Evolutionary conservation across 768 basidiomycete species (phyloP), one percentile per base, ranked within the genome.

Genomic region (Hypsizygus marmoreus): DNA sequence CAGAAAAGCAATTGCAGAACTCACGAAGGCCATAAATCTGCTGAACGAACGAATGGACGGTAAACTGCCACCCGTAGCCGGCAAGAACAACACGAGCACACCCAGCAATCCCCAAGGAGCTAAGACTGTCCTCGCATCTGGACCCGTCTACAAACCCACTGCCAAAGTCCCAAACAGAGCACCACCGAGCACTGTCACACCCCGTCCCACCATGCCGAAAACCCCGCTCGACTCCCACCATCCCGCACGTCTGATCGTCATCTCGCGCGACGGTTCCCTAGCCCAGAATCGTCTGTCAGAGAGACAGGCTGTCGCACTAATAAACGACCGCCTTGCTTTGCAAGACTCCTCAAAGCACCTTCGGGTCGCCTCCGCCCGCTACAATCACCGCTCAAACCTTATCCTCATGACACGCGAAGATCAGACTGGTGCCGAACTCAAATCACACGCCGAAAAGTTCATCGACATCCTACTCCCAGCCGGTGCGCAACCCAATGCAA

Each of bases 351-450:
- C 48, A 11, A 41, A 34, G 9, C 51, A 57, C 34, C 34, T 60
- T 11, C 35, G 42, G 14, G 42, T 55, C 1, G 56, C 55, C 0
- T 53, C 56, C 7, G 59, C 52, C 10, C 41, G 38, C 2, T 54
- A 47, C 49, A 60, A 50, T 33, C 16, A 25, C 20, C 47, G 47
- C 14, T 47, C 48, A 19, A 56, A 60, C 33, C 37, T 60, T 0
- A 47, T 56, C 19, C 13, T 60, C 13, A 49, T 52, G 28, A 52
- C 48, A 11, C 22, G 47, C 4, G 30, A 45, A 29, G 58, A 60
- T 22, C 58, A 60, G 20, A 50, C 40, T 0, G 56, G 56, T 0
- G 41, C 46, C 7, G 56, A 59, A 7, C 43, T 62, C 13, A 6
- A 51, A 2, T 20, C 42, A 12, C 50, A 46, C 19, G 35, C 43